Evolutionary conservation across 306 rosid genomes (phyloP).

Genomic region (Vigna hirtella): DNA sequence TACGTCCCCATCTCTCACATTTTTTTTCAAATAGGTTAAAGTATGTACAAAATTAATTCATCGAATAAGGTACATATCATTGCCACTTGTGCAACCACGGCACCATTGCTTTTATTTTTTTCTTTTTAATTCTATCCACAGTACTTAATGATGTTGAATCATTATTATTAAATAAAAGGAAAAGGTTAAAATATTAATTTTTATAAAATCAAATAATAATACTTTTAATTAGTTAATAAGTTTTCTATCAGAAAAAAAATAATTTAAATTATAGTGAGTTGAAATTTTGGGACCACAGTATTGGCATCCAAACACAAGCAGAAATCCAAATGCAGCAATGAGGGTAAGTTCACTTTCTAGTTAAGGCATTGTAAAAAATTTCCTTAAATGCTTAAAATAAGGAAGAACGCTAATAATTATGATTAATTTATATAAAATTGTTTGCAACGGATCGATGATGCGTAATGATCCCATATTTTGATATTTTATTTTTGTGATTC

Average conservation of each 20-base stretch:
- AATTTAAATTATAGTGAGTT: neutral
- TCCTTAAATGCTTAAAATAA: constrained; percentile 5
- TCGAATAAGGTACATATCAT: neutral
- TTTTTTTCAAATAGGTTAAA: neutral
- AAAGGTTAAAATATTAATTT: too few relatives aligned
- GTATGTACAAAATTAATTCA: neutral
- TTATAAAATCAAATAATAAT: neutral
- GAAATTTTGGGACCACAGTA: neutral
- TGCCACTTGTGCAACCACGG: neutral
- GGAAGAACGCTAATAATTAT: neutral
- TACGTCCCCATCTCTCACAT: neutral
- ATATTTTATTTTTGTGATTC: constrained; percentile 21
- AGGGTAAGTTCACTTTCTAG: neutral
- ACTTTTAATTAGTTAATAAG: neutral
- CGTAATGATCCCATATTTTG: constrained; percentile 17
- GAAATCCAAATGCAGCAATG: neutral
- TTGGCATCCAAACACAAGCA: neutral
- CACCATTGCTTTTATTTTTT: neutral
- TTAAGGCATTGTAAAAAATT: neutral
- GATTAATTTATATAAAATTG: constrained; percentile 7
- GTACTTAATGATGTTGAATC: neutral
- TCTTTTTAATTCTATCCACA: neutral
- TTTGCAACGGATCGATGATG: constrained; percentile 18
- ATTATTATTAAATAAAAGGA: neutral
- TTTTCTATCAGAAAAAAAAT: neutral